Conservation (phyloP, 2,329 filamentous ascomycete species). For the Xylariaceae sp. region DNA sequence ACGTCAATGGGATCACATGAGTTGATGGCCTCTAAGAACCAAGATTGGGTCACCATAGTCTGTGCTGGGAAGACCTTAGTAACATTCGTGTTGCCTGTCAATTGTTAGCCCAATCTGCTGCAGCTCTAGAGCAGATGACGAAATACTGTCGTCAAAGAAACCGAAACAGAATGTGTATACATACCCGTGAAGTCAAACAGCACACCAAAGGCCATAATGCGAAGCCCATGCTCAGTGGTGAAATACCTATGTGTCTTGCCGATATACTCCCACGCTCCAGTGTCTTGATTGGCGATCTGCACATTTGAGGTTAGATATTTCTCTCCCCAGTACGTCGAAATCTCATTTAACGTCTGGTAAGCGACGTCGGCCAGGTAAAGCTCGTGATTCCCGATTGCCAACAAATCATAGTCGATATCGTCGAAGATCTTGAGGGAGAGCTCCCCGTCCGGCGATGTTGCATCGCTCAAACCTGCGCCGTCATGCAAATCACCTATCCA, state of each 20-base stretch:
- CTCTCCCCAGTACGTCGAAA: conserved; percentile 54
- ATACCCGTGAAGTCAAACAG: conserved; percentile 49
- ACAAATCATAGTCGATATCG: conserved; percentile 41
- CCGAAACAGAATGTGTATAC: conserved; percentile 18
- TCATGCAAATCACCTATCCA: conserved; percentile 58
- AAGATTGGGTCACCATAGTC: conserved; percentile 50
- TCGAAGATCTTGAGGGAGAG: conserved; percentile 48
- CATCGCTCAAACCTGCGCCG: conserved; percentile 61
- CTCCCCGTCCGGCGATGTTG: conserved; percentile 54
- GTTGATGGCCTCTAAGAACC: conserved; percentile 60
- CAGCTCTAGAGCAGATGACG: background rate
- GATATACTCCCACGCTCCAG: conserved; percentile 40
- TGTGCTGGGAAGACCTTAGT: conserved; percentile 58
- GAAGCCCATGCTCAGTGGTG: conserved; percentile 40
- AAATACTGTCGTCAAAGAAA: conserved; percentile 40
- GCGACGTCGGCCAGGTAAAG: conserved; percentile 61
- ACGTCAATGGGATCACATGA: conserved; percentile 56
- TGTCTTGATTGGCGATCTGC: conserved; percentile 40
- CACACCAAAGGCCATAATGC: conserved; percentile 45
- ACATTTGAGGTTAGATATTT: conserved; percentile 46
- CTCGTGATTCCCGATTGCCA: conserved; percentile 56
- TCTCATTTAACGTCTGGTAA: conserved; percentile 59
- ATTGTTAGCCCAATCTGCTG: conserved; percentile 4
- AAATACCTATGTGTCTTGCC: conserved; percentile 45
- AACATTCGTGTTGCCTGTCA: conserved; percentile 56